These are phyloP conservation scores for Xylariaceae sp. DNA, from an alignment of 2,329 filamentous ascomycete genomes.

Conservation along the genomic window DNA sequence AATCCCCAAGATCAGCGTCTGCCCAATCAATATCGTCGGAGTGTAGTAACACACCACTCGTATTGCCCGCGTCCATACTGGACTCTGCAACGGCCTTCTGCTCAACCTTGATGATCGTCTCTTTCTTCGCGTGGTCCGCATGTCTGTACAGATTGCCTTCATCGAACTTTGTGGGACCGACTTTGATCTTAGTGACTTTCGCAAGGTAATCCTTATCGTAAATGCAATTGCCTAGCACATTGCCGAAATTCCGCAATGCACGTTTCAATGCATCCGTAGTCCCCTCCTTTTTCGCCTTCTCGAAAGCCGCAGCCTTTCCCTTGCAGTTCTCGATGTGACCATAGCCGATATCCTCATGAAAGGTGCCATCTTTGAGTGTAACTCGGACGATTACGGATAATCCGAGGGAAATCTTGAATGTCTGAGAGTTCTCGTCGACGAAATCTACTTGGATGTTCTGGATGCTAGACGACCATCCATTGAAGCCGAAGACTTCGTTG, in stretches of 20 bases:
- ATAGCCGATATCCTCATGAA: conserved; percentile 95
- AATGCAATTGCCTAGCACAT: conserved; percentile 95
- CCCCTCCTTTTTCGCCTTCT: conserved; percentile 98
- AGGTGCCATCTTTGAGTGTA: conserved; percentile 90
- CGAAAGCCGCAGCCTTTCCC: conserved; percentile 91
- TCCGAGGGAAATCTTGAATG: conserved; percentile 77
- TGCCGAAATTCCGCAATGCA: conserved; percentile 86
- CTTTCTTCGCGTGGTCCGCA: conserved; percentile 67
- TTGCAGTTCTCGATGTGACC: conserved; percentile 95
- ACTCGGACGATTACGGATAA: conserved; percentile 88
- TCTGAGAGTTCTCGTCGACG: conserved; percentile 80
- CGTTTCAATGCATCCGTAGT: conserved; percentile 93
- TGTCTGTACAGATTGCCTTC: conserved; percentile 80
- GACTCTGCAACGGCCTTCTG: conserved; percentile 32
- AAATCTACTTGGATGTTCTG: conserved; percentile 94
- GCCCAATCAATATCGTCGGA: conserved; percentile 34
- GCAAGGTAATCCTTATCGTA: conserved; percentile 94
- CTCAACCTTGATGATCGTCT: conserved; percentile 33
- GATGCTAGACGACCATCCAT: conserved; percentile 84
- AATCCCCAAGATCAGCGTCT: conserved; percentile 33
- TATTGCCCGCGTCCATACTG: conserved; percentile 22
- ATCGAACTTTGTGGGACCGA: conserved; percentile 72
- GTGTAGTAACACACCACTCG: conserved; percentile 46
- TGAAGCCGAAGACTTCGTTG: conserved; percentile 36
- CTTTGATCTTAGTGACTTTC: conserved; percentile 88